Percentiles rank a stretch among this genome's conserved stretches.
phyloP scores from a whole-genome alignment of 2,329 filamentous ascomycete species.

The Botryosphaeria dothidea region DNA sequence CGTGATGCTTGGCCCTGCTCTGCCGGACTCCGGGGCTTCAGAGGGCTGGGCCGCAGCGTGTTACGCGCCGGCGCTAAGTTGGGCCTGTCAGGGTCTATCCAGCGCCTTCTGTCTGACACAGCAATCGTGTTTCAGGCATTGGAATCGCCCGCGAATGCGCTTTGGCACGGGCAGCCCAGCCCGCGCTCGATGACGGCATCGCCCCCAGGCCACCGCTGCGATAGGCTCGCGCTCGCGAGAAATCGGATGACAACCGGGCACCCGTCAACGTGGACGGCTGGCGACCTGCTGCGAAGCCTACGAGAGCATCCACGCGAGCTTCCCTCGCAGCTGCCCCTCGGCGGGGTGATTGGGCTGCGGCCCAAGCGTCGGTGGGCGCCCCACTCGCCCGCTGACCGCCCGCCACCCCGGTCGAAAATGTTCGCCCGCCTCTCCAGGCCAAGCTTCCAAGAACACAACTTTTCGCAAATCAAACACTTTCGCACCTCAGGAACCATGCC shows the following conservation, averaged over 20 bases:
- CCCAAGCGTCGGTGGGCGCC: background rate
- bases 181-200: background rate
- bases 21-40: slow-evolving; percentile 3
- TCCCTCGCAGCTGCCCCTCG: background rate
- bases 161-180: background rate
- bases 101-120: slow-evolving; percentile 11
- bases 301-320: background rate
- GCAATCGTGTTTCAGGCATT: slow-evolving; percentile 1
- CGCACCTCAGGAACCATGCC: background rate
- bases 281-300: background rate
- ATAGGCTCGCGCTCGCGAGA: background rate
- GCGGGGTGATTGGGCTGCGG: slow-evolving; percentile 5
- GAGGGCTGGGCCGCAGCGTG: slow-evolving; percentile 7
- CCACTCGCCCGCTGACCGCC: slow-evolving; percentile 10
- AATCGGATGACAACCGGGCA: background rate
- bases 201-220: background rate
- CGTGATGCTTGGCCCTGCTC: slow-evolving; percentile 11
- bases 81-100: slow-evolving; percentile 8
- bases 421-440: background rate
- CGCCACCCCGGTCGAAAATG: slow-evolving; percentile 8
- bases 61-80: slow-evolving; percentile 13
- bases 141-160: background rate
- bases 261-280: background rate
- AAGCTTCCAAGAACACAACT: background rate
- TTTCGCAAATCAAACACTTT: background rate